Evolutionary conservation across 2,329 filamentous ascomycete species (phyloP), one percentile per base, ranked within the genome.

Genomic region (Graphilbum fragrans): DNA sequence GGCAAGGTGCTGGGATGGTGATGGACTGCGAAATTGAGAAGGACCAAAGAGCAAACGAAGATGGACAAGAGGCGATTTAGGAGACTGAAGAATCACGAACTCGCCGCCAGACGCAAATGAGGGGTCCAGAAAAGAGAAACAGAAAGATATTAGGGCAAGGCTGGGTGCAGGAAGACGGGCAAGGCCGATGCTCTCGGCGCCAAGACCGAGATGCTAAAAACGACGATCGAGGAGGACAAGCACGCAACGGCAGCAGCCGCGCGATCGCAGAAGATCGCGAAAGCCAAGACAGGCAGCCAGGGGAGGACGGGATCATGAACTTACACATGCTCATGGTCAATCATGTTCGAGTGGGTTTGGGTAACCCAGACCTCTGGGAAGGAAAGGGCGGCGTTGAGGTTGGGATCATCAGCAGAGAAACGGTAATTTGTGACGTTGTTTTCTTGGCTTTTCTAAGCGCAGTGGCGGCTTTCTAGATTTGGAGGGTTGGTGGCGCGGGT

Each of bases 251-350:
- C n/a, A n/a, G n/a, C n/a, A n/a, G n/a, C n/a, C n/a, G n/a, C n/a
- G n/a, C n/a, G n/a, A n/a, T n/a, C n/a, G 20, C 17, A 9, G 8
- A 27, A 3, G 19, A 18, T 6, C 27, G 29, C 3, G 18, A 23
- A 5, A 32, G 29, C 23, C 23, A 5, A 32, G 29, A 31, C 23
- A 35, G 25, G 17, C 6, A 35, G 35, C 12, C 19, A 27, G 23
- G 23, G 23, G 23, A 27, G 23, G 12, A 27, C 7, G 23, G 23
- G 23, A 36, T 16, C 25, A 27, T 8, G 27, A 38, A 48, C 48
- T 41, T 45, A 50, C 48, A 46, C 45, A 48, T 40, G 42, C 44
- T 43, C 48, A 50, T 50, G 46, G 42, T 49, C 43, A 42, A 45
- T 47, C 48, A 50, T 50, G 37, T 45, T 49, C 42, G 33, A 35